A percentile compares a stretch with the other conserved stretches of the same genome.
phyloP scores from a whole-genome alignment of 805 yeast genomes.

The Candida nonsorbophila region DNA sequence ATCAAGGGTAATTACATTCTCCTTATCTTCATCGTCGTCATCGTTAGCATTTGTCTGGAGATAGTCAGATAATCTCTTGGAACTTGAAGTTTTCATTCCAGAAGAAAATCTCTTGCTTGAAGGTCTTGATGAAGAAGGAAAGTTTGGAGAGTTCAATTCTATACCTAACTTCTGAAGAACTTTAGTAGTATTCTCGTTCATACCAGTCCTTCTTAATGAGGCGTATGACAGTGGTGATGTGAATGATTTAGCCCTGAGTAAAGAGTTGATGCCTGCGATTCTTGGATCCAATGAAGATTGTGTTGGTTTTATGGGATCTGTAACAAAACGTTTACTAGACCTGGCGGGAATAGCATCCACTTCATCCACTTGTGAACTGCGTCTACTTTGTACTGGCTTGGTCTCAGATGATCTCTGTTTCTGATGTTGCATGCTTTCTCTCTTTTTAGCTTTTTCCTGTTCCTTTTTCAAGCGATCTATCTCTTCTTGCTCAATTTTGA shows the following conservation, averaged over 20 bases:
- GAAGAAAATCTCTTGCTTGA: conserved; percentile 9
- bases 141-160: conserved; percentile 12
- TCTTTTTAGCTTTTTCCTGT: conserved; percentile 1
- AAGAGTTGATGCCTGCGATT: conserved; percentile 12
- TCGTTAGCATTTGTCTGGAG: conserved; percentile 9
- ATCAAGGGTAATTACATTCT: conserved; percentile 2
- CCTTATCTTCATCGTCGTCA: conserved; percentile 5
- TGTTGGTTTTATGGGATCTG: background rate
- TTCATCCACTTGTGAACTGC: conserved; percentile 17
- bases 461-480: conserved; percentile 12
- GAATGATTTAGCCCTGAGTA: conserved; percentile 33
- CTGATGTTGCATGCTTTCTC: background rate
- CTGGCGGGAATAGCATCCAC: no score
- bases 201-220: conserved; percentile 8
- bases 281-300: conserved; percentile 35
- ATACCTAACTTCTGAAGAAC: conserved; percentile 36
- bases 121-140: conserved; percentile 4
- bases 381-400: conserved; percentile 6
- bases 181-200: conserved; percentile 21
- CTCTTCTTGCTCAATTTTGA: conserved; percentile 12
- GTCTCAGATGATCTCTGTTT: conserved; percentile 4
- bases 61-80: conserved; percentile 22
- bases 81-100: conserved; percentile 32
- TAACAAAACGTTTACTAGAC: background rate
- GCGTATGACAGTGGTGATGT: conserved; percentile 20